Conservation (phyloP, 2,329 filamentous ascomycete genomes). For the Fusarium verrucosum region DNA sequence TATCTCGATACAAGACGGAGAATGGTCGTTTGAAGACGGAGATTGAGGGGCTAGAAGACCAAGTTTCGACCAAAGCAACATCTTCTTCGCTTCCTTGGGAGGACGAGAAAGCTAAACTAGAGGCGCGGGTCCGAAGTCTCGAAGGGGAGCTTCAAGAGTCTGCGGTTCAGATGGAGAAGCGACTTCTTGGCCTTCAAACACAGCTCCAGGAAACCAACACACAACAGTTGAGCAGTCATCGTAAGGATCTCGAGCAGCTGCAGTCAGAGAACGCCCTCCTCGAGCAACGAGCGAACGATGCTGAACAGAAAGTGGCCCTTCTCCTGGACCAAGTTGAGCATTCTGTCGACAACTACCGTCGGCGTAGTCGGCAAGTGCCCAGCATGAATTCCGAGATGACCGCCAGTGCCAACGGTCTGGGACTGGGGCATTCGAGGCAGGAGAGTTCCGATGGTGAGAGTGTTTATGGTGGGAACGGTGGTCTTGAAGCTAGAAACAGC, state of each 20-base stretch:
- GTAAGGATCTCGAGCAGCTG: constrained; percentile 79
- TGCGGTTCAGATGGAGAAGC: constrained; percentile 73
- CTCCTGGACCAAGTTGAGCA: constrained; percentile 94
- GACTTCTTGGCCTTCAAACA: constrained; percentile 73
- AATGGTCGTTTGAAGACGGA: constrained; percentile 86
- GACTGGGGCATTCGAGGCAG: constrained; percentile 58
- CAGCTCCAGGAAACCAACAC: constrained; percentile 72
- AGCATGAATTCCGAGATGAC: constrained; percentile 61
- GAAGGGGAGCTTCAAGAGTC: constrained; percentile 75
- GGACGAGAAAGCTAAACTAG: constrained; percentile 72
- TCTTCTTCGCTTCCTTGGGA: constrained; percentile 74
- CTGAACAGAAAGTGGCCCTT: constrained; percentile 91
- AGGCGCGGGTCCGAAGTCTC: constrained; percentile 73
- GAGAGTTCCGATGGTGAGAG: constrained; percentile 70
- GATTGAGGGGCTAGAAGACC: constrained; percentile 73
- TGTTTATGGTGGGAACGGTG: constrained; percentile 59
- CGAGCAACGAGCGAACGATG: constrained; percentile 85
- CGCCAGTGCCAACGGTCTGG: constrained; percentile 49
- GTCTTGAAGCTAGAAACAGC: constrained; percentile 63
- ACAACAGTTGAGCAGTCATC: constrained; percentile 66
- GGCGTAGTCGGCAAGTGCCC: constrained; percentile 70
- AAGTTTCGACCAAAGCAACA: constrained; percentile 51
- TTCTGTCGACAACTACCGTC: constrained; percentile 93
- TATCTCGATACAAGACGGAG: constrained; percentile 89
- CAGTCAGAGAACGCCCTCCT: constrained; percentile 83